Evolutionary conservation across 352 stramenopile genomes (phyloP), one percentile per base, ranked within the genome.

Genomic region (Plasmopara halstedii): DNA sequence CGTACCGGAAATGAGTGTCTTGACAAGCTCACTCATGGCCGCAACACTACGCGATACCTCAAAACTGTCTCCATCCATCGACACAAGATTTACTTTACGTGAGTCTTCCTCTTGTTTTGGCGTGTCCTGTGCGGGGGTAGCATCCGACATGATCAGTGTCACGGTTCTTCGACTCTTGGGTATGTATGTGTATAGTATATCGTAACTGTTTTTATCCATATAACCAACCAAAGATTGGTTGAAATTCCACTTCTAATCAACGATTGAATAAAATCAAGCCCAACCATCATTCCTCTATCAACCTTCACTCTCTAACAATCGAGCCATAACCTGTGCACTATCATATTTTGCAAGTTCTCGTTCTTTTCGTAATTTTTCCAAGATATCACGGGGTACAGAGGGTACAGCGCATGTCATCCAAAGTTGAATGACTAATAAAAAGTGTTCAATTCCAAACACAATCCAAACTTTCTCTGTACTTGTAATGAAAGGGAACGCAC

Each of bases 11-110:
- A 99, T 93, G 70, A 98, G 97, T 35, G 88, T 97, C 70, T 98
- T 98, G 34, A 99, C 95, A 25, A 99, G 81, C 62, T 99, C 95
- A 33, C 83, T 97, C 94, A 98, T 98, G 66, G 88, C 85, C 4
- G 95, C 95, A 41, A 99, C 92, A 32, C 75, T 83, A 20, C 85
- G 76, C 34, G 89, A 74, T 25, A 99, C 89, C 56, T 97, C 75
- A 71, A 98, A 99, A 54, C 79, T 86, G 60, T 98, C 94, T 52
- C 95, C 96, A 57, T 99, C 96, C 77, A 98, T 96, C 10, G 76
- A 93, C 23, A 90, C 78, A 17, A 93, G 55, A 64, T 83, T 88
- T 41, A 92, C 81, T 60, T 88, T 90, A 67, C 74, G 79, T 38
- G 69, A 44, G 54, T 90, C 78, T 51, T 92, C 81, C 68, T 85